Percentiles rank a stretch among this genome's conserved stretches.
Evolutionary conservation across 2,329 filamentous ascomycete species (phyloP).

Genomic region (Madurella mycetomatis): DNA sequence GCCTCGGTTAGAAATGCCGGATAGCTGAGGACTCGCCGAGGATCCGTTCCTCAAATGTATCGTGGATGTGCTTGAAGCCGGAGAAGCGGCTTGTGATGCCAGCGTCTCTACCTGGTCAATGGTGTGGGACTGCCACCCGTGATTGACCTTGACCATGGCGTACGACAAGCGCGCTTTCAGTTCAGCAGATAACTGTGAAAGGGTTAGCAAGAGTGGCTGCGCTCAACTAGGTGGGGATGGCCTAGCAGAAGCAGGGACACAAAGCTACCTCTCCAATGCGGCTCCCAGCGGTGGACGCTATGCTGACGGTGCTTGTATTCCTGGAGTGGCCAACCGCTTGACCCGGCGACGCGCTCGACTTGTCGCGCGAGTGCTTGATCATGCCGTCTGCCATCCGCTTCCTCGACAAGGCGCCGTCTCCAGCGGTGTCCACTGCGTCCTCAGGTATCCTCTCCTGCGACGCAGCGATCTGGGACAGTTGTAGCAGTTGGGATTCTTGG

Average conservation of each 20-base stretch:
- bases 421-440: conserved; percentile 29
- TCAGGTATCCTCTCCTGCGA: conserved; percentile 46
- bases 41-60: conserved; percentile 47
- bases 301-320: conserved; percentile 65
- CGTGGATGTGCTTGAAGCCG: conserved; percentile 55
- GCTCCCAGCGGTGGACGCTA: conserved; percentile 57
- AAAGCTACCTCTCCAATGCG: conserved; percentile 71
- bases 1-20: conserved; percentile 34
- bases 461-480: conserved; percentile 56
- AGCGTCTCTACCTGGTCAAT: conserved; percentile 74
- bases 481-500: conserved; percentile 53
- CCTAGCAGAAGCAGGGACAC: not conserved
- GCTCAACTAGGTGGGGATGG: not conserved
- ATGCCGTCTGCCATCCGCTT: conserved; percentile 76
- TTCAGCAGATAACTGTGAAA: conserved; percentile 64
- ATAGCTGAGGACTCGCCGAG: conserved; percentile 52
- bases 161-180: conserved; percentile 83
- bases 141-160: conserved; percentile 88
- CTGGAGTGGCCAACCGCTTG: conserved; percentile 58
- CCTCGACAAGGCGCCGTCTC: conserved; percentile 38
- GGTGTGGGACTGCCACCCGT: conserved; percentile 77
- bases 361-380: conserved; percentile 52
- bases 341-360: conserved; percentile 44
- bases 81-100: conserved; percentile 64
- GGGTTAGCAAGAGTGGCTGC: conserved; percentile 20